Conservation (phyloP, 1,139 yeast species). For the Lodderomyces elongisporus region DNA sequence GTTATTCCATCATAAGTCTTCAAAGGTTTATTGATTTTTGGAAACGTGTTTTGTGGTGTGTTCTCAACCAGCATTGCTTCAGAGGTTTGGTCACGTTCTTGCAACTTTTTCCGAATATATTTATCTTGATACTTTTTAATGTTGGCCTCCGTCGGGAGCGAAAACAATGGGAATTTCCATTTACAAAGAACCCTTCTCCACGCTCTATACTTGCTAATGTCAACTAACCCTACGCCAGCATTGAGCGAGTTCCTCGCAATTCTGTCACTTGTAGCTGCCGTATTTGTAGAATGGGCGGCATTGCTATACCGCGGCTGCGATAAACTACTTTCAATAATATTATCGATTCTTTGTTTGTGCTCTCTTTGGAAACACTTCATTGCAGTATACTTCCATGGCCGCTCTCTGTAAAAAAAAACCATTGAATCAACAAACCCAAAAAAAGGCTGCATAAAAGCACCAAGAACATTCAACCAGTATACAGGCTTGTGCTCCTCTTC, state of each 20-base stretch:
- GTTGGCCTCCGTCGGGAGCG: too few relatives aligned
- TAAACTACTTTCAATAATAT: conserved; percentile 12
- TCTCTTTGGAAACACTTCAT: conserved; percentile 37
- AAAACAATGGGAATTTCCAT: too few relatives aligned
- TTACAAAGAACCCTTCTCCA: conserved; percentile 17
- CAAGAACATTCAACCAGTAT: conserved; percentile 61
- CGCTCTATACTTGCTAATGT: conserved; percentile 27
- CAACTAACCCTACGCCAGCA: conserved; percentile 24
- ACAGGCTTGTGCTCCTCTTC: conserved; percentile 48
- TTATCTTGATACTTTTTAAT: too few relatives aligned
- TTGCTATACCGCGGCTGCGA: conserved; percentile 5
- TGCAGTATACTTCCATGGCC: conserved; percentile 61
- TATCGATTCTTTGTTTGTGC: conserved; percentile 27
- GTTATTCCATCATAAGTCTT: conserved; percentile 1
- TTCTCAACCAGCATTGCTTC: too few relatives aligned
- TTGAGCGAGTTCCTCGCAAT: conserved; percentile 22
- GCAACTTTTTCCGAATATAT: too few relatives aligned
- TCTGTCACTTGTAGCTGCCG: conserved; percentile 9
- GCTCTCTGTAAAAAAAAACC: conserved; percentile 73
- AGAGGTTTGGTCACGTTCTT: too few relatives aligned
- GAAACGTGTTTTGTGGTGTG: conserved; percentile 21
- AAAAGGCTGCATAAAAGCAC: conserved; percentile 76
- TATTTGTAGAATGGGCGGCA: conserved; percentile 6
- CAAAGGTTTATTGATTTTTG: conserved; percentile 11
- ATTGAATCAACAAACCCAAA: conserved; percentile 73